Percentiles rank a stretch among this genome's conserved stretches.
Evolutionary conservation across 192 early-diverging fungal species (phyloP).

Genomic region (Backusella macrospora): DNA sequence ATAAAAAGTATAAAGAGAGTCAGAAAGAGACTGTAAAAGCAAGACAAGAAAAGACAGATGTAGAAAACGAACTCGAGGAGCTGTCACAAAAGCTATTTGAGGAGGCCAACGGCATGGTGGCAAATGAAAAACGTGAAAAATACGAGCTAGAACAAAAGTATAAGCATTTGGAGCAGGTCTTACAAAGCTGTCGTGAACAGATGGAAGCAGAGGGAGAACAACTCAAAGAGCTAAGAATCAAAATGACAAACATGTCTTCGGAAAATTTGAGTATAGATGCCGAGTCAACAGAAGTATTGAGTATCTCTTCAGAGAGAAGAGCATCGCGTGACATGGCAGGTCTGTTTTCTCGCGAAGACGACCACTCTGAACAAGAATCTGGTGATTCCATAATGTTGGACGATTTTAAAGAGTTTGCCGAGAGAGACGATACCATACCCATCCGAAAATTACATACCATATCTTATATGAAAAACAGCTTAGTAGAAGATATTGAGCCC

Average conservation of each 20-base stretch:
- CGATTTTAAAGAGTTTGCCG: conserved; percentile 90
- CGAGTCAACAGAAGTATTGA: conserved; percentile 79
- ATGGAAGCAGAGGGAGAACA: conserved; percentile 79
- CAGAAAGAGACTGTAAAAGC: conserved; percentile 82
- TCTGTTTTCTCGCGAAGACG: conserved; percentile 21
- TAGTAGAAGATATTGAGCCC: conserved; percentile 89
- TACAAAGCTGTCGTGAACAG: conserved; percentile 64
- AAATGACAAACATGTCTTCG: conserved; percentile 72
- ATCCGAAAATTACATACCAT: conserved; percentile 75
- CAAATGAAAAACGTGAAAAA: conserved; percentile 67
- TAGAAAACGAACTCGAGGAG: conserved; percentile 94
- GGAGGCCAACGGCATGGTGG: conserved; percentile 93
- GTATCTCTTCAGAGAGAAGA: conserved; percentile 70
- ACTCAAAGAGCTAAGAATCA: conserved; percentile 79
- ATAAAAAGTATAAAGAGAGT: conserved; percentile 79
- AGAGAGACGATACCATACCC: conserved; percentile 61
- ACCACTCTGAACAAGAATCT: conserved; percentile 30
- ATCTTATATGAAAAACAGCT: conserved; percentile 83
- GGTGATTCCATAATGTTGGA: conserved; percentile 77
- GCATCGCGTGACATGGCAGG: conserved; percentile 29
- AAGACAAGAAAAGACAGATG: conserved; percentile 82
- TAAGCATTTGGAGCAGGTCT: conserved; percentile 60
- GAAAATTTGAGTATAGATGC: conserved; percentile 11
- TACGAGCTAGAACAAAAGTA: conserved; percentile 53
- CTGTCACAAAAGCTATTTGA: conserved; percentile 88